Evolutionary conservation across 2,329 filamentous ascomycete species (phyloP).

Genomic region (Ophiostoma sp.): DNA sequence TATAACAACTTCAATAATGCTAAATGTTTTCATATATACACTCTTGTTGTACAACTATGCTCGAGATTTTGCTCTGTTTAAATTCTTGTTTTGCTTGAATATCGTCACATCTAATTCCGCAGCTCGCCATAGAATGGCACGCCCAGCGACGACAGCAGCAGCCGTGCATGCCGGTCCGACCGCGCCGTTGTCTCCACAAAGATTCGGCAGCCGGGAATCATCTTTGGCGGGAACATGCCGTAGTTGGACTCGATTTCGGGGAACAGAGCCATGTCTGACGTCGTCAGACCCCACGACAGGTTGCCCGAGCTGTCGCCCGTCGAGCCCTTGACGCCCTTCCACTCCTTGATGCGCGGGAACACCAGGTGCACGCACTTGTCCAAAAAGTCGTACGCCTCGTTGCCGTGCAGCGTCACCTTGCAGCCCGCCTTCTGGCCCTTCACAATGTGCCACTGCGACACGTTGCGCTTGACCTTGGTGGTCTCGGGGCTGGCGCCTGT

Average conservation of each 20-base stretch:
- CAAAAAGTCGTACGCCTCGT: conserved; percentile 83
- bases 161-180: conserved; percentile 75
- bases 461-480: conserved; percentile 63
- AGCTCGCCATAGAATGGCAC: conserved; percentile 68
- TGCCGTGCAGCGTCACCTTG: conserved; percentile 71
- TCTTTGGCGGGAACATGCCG: conserved; percentile 57
- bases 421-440: conserved; percentile 67
- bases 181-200: conserved; percentile 78
- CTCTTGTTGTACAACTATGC: conserved; percentile 10
- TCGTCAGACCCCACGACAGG: conserved; percentile 71
- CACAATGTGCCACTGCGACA: conserved; percentile 69
- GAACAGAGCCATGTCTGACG: conserved; percentile 74
- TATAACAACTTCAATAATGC: neutral
- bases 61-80: neutral
- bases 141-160: conserved; percentile 67
- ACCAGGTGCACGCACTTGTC: conserved; percentile 87
- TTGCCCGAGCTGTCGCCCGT: conserved; percentile 88
- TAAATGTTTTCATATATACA: neutral
- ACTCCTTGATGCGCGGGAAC: conserved; percentile 93
- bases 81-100: neutral
- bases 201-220: conserved; percentile 82
- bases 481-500: conserved; percentile 68
- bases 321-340: conserved; percentile 61
- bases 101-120: conserved; percentile 26
- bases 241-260: conserved; percentile 95